These are phyloP conservation scores for Penicillium sp. DNA, from an alignment of 2,329 filamentous ascomycete genomes.

Conservation along the genomic window DNA sequence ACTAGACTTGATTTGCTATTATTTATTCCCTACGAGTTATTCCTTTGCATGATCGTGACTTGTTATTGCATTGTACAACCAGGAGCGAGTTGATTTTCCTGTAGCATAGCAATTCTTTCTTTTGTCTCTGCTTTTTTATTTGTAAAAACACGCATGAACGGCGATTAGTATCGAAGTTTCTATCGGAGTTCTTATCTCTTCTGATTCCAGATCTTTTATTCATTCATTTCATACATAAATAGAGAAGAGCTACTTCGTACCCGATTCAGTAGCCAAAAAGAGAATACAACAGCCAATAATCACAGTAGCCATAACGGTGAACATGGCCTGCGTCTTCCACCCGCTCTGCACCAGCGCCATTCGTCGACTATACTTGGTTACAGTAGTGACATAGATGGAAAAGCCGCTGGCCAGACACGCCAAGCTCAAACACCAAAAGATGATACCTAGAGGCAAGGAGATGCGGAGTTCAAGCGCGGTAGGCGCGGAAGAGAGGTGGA, in stretches of 20 bases:
- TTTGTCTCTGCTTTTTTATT: background rate
- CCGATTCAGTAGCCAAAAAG: constrained; percentile 33
- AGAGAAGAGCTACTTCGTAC: background rate
- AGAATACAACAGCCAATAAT: constrained; percentile 45
- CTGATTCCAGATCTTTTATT: background rate
- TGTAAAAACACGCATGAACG: too few relatives aligned
- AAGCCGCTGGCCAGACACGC: constrained; percentile 73
- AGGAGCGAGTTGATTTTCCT: background rate
- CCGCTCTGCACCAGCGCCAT: constrained; percentile 86
- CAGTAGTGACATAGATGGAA: constrained; percentile 78
- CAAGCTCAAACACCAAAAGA: constrained; percentile 82
- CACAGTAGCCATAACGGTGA: constrained; percentile 39
- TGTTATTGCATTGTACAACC: background rate
- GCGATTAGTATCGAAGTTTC: too few relatives aligned
- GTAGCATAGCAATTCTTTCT: constrained; percentile 1
- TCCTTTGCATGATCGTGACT: background rate
- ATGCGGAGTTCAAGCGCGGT: constrained; percentile 68
- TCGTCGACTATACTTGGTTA: constrained; percentile 75
- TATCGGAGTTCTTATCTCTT: too few relatives aligned
- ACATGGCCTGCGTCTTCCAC: constrained; percentile 85
- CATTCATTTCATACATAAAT: background rate
- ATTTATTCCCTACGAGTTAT: background rate
- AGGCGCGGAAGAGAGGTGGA: constrained; percentile 77
- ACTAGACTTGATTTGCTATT: background rate
- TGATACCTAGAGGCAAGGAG: constrained; percentile 74